phyloP scores from a whole-genome alignment of 108 stramenopile species.

The Stephanodiscus triporus region DNA sequence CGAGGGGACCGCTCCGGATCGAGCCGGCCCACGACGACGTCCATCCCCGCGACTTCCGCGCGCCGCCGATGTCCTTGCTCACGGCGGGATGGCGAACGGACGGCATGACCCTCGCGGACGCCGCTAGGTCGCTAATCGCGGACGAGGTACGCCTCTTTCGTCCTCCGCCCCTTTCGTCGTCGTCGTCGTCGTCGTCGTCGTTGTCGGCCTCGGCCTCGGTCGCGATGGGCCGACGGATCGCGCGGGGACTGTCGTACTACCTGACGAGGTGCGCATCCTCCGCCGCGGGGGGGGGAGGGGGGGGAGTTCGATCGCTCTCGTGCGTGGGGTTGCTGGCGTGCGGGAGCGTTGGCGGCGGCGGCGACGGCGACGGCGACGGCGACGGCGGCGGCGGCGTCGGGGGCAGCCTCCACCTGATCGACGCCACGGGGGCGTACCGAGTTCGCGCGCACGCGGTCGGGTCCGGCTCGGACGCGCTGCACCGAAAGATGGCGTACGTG shows the following conservation, averaged over 20 bases:
- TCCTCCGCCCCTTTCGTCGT: constrained; percentile 20
- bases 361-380: neutral
- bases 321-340: constrained; percentile 67
- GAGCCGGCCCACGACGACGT: constrained; percentile 47
- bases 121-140: constrained; percentile 51
- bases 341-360: neutral
- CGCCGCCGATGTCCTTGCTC: constrained; percentile 57
- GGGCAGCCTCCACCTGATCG: constrained; percentile 58
- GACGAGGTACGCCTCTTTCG: constrained; percentile 57
- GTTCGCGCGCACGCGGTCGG: constrained; percentile 75
- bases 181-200: neutral
- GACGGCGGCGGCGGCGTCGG: neutral
- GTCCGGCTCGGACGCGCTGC: constrained; percentile 33
- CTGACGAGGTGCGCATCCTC: constrained; percentile 65
- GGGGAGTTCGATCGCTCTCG: constrained; percentile 44
- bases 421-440: constrained; percentile 70
- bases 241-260: constrained; percentile 61
- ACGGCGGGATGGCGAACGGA: constrained; percentile 82
- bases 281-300: constrained; percentile 13
- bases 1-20: constrained; percentile 73
- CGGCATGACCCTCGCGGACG: constrained; percentile 54
- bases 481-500: constrained; percentile 34
- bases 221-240: constrained; percentile 50
- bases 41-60: neutral
- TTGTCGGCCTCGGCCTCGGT: neutral